phyloP scores from a whole-genome alignment of 106 monocot genomes.

The Allium sativum region DNA sequence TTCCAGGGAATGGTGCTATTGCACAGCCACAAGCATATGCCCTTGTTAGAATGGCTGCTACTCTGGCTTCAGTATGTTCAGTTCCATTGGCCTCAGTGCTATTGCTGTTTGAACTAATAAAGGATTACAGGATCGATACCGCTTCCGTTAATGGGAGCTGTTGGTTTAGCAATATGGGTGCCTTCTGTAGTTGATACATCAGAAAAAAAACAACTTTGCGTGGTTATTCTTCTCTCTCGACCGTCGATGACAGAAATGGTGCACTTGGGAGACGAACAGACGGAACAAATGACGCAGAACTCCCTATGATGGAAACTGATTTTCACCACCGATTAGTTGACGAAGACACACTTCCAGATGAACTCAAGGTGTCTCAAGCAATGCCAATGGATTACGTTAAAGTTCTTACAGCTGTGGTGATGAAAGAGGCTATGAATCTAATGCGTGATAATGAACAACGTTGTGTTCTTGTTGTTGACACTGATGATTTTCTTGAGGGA shows the following conservation, averaged over 20 bases:
- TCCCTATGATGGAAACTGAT: slow-evolving; percentile 37
- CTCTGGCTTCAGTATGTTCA: slow-evolving; percentile 96
- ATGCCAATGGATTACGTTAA: slow-evolving; percentile 74
- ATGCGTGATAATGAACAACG: slow-evolving; percentile 74
- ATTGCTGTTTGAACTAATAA: slow-evolving; percentile 95
- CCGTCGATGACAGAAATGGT: slow-evolving; percentile 46
- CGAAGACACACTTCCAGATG: slow-evolving; percentile 72
- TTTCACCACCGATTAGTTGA: slow-evolving; percentile 19
- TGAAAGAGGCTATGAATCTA: slow-evolving; percentile 53
- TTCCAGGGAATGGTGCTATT: slow-evolving; percentile 93
- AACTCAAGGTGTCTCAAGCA: slow-evolving; percentile 88
- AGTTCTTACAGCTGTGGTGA: slow-evolving; percentile 27
- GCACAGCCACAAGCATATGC: slow-evolving; percentile 99
- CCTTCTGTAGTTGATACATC: slow-evolving; percentile 69
- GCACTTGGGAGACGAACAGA: slow-evolving; percentile 29
- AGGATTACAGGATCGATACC: slow-evolving; percentile 97
- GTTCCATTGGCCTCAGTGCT: slow-evolving; percentile 97
- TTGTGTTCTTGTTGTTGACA: slow-evolving; percentile 79
- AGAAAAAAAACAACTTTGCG: slow-evolving; percentile 21
- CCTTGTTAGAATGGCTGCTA: slow-evolving; percentile 98
- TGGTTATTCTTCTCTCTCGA: slow-evolving; percentile 64
- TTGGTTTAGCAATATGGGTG: slow-evolving; percentile 99
- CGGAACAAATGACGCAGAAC: slow-evolving; percentile 44
- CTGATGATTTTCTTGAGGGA: slow-evolving; percentile 85
- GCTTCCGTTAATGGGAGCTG: slow-evolving; percentile 97